These are phyloP conservation scores for Blastomyces parvus DNA, from an alignment of 2,329 filamentous ascomycete genomes.

Conservation along the genomic window DNA sequence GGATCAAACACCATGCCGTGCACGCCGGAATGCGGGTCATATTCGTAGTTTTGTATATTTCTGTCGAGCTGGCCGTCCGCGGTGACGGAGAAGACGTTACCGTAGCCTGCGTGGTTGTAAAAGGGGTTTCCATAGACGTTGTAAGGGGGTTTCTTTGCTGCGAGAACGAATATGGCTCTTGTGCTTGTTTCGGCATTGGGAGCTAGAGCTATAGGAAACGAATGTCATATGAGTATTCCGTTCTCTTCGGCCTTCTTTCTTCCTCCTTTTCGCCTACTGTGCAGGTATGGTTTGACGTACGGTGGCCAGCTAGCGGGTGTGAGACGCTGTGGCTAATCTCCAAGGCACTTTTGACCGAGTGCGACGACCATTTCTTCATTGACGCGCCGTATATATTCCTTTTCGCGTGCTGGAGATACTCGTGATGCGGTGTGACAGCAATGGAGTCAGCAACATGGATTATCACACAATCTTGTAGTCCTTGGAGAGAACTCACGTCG, in stretches of 20 bases:
- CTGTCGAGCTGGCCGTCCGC: constrained; percentile 32
- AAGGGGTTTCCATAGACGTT: constrained; percentile 85
- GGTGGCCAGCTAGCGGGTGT: constrained; percentile 65
- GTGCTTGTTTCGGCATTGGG: constrained; percentile 65
- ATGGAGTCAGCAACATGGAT: not conserved
- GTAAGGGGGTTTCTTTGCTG: constrained; percentile 66
- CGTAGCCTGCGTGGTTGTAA: constrained; percentile 73
- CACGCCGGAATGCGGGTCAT: constrained; percentile 37
- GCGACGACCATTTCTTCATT: constrained; percentile 90
- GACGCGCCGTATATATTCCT: constrained; percentile 82
- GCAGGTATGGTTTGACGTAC: constrained; percentile 39
- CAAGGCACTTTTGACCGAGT: constrained; percentile 62
- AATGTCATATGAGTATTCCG: not conserved
- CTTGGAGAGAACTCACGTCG: constrained; percentile 57
- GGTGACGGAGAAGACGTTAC: constrained; percentile 54
- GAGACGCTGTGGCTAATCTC: constrained; percentile 67
- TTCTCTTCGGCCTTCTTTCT: not conserved
- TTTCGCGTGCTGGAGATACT: constrained; percentile 53
- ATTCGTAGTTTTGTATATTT: constrained; percentile 40
- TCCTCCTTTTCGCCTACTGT: constrained; percentile 9
- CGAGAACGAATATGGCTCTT: constrained; percentile 78
- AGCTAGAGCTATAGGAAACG: constrained; percentile 49
- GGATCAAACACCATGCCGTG: constrained; percentile 43
- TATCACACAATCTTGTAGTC: too few species aligned
- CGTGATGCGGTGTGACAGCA: not conserved